Base-by-base conservation (phyloP, 2,329 filamentous ascomycete genomes). In the Pseudocercospora crystallina region DNA sequence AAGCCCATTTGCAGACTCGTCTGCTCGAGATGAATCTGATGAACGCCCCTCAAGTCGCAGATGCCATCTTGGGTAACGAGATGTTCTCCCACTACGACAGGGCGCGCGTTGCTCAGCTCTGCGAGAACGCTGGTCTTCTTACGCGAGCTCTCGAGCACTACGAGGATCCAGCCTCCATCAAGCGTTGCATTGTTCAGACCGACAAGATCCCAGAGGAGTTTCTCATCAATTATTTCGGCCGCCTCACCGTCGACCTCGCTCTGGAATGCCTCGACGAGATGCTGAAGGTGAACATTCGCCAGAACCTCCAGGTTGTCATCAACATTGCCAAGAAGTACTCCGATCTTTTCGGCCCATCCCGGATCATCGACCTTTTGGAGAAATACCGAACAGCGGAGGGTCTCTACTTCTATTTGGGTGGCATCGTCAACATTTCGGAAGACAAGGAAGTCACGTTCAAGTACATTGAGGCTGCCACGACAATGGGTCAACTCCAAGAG, bases 71-170 rank as follows among this genome's bases (percentile, higher is more conserved):
- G 35, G 89, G 92, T 60, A 99, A 99, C 65, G 90, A 97, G 65
- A 96, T 99, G 87, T 97, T 99, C 74, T 90, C 90, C 0, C 84
- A 99, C 74, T 99, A 96, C 66, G 94, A 99, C 74, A 95, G 89
- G 76, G 75, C 84, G 39, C 87, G 90, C 58, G 89, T 99, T 71
- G 89, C 92, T 17, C 82, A 86, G 59, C 81, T 99, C 47, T 99
- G 94, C 69, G 94, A 99, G 75, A 88, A 95, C 69, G 91, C 91
- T 45, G 90, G 91, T 45, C 82, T 99, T 48, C 63, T 76, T 15
- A 74, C 74, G 9, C 69, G 76, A 41, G 94, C 94, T 15, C 73
- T 99, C 57, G 95, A 99, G 75, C 89, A 96, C 61, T 96, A 95
- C 62, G 90, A 97, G 65, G 91, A 97, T 63, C 85, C 90, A 5